Conservation (phyloP, 2,329 filamentous ascomycete species). For the Ophiognomonia clavigignenti-juglandacearum region DNA sequence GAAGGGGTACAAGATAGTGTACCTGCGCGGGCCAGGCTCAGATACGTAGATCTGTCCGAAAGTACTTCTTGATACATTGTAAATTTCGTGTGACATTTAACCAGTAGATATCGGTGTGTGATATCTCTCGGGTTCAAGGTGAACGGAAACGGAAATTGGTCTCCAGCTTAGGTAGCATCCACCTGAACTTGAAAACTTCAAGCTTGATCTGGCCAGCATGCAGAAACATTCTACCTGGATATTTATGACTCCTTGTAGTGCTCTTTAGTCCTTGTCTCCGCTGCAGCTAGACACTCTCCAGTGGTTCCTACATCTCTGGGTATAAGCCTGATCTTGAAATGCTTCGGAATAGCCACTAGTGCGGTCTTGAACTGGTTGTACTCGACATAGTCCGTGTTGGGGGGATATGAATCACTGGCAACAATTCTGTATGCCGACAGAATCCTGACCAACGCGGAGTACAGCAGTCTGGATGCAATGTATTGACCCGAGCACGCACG, state of each 20-base stretch:
- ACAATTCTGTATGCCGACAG: slow-evolving; percentile 45
- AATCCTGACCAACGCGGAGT: slow-evolving; percentile 43
- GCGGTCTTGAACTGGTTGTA: slow-evolving; percentile 58
- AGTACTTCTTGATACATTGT: too few relatives aligned
- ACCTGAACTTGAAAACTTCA: too few relatives aligned
- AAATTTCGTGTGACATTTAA: too few relatives aligned
- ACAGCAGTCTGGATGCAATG: slow-evolving; percentile 45
- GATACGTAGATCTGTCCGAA: too few relatives aligned
- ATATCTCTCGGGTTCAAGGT: too few relatives aligned
- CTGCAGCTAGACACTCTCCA: slow-evolving; percentile 35
- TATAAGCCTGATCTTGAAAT: slow-evolving; percentile 54
- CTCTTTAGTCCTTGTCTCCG: slow-evolving; percentile 39
- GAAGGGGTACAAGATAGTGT: too few relatives aligned
- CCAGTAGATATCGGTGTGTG: too few relatives aligned
- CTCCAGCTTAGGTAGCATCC: too few relatives aligned
- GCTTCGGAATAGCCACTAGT: slow-evolving; percentile 52
- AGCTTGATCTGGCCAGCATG: too few relatives aligned
- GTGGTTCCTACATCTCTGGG: slow-evolving; percentile 38
- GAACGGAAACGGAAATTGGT: too few relatives aligned
- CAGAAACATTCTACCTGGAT: too few relatives aligned
- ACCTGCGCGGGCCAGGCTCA: too few relatives aligned
- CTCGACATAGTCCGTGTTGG: slow-evolving; percentile 58
- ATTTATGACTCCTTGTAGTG: slow-evolving; percentile 39
- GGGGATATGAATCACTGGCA: slow-evolving; percentile 41
- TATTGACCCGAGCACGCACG: slow-evolving; percentile 46